Percentiles rank a stretch among this genome's conserved stretches.
phyloP scores from a whole-genome alignment of 176 grass and related monocot species.

The Guadua angustifolia region DNA sequence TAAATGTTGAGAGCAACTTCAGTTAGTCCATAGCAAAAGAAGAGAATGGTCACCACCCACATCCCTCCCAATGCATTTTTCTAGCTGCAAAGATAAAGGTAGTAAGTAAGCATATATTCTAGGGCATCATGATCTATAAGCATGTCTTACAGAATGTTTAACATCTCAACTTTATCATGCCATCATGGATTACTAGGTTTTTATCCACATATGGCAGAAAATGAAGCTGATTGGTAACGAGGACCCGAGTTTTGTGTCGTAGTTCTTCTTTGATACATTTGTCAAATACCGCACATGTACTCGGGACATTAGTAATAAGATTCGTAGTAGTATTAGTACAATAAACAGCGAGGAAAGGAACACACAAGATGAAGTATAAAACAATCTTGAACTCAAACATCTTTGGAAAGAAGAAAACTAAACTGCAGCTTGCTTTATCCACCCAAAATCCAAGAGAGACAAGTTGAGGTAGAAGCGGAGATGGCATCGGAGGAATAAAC shows the following conservation, averaged over 20 bases:
- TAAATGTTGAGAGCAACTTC: too few species aligned
- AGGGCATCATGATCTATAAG: slow-evolving; percentile 41
- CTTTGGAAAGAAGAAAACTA: slow-evolving; percentile 1
- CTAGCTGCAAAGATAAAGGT: too few species aligned
- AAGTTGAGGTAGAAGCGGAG: too few species aligned
- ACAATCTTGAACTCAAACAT: too few species aligned
- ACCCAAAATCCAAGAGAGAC: too few species aligned
- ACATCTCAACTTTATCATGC: slow-evolving; percentile 53
- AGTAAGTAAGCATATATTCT: too few species aligned
- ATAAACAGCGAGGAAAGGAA: neutral
- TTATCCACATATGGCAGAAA: slow-evolving; percentile 94
- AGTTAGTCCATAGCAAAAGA: too few species aligned
- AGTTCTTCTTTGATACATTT: slow-evolving; percentile 98
- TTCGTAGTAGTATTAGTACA: neutral
- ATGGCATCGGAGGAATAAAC: too few species aligned
- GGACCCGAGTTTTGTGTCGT: slow-evolving; percentile 85
- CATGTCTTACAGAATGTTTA: slow-evolving; percentile 19
- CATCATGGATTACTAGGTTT: slow-evolving; percentile 91
- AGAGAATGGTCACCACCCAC: too few species aligned
- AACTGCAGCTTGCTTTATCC: too few species aligned
- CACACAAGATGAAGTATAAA: neutral
- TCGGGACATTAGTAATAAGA: slow-evolving; percentile 27
- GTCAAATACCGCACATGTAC: slow-evolving; percentile 78
- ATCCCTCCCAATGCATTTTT: too few species aligned
- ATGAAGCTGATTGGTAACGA: slow-evolving; percentile 98